Percentiles rank a stretch among this genome's conserved stretches.
Evolutionary conservation across 2,329 filamentous ascomycete species (phyloP).

Genomic region (Achaetomium macrosporum): DNA sequence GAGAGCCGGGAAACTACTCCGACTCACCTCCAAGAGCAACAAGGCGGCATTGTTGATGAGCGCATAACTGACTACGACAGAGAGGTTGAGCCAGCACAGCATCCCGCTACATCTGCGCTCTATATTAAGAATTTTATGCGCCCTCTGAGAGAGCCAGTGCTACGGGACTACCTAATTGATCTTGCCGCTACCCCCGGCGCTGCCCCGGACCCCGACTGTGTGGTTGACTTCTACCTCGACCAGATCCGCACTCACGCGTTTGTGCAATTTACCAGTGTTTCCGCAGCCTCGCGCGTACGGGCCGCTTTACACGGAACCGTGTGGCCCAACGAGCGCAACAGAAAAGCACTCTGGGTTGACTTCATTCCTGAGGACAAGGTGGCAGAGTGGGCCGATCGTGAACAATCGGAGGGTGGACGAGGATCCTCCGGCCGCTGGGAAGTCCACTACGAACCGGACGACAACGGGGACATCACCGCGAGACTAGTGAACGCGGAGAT

Average conservation of each 20-base stretch:
- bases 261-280: constrained; percentile 61
- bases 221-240: constrained; percentile 73
- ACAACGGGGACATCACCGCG: constrained; percentile 50
- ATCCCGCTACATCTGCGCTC: constrained; percentile 68
- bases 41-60: not conserved
- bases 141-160: constrained; percentile 62
- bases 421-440: constrained; percentile 56
- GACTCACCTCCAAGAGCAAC: not conserved
- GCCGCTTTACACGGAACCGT: constrained; percentile 68
- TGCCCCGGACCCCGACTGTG: constrained; percentile 46
- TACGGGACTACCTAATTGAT: constrained; percentile 63
- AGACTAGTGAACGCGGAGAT: constrained; percentile 45
- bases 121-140: constrained; percentile 92
- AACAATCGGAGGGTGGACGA: constrained; percentile 45
- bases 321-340: constrained; percentile 81
- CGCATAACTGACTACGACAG: constrained; percentile 11
- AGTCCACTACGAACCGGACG: constrained; percentile 59
- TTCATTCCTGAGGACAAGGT: constrained; percentile 76
- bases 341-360: constrained; percentile 82
- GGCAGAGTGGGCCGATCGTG: constrained; percentile 65
- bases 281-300: constrained; percentile 71
- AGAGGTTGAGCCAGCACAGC: constrained; percentile 50
- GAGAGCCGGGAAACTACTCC: not conserved
- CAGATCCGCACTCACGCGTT: constrained; percentile 84
- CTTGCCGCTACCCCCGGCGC: constrained; percentile 58